Base-by-base conservation (phyloP, 176 grass and related monocot species). In the Secale cereale region DNA sequence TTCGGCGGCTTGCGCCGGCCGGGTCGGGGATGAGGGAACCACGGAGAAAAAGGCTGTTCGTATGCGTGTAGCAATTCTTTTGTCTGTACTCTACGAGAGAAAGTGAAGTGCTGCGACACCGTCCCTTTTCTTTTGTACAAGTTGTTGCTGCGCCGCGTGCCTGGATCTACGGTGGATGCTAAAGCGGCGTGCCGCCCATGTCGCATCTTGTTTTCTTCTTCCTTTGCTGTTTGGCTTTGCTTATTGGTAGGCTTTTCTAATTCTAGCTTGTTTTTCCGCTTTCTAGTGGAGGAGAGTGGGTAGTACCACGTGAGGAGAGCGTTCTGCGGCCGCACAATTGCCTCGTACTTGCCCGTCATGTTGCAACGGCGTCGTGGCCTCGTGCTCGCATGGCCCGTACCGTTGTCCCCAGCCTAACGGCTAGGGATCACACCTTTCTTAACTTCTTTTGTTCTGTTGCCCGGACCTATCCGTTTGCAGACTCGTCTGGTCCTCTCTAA, bases 1-100 rank as follows among this genome's bases (percentile, higher is more conserved):
- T 15, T 80, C 74, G 89, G 41, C 68, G 8, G 25, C 26, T 10
- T 59, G 74, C 74, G 79, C 36, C 74, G 66, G 79, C 19, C 28
- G 59, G 76, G 76, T 90, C 89, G 89, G 83, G 9, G 28, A 65
- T 70, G 10, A 41, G 89, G 70, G 81, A 81, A 85, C 85, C 85
- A 69, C 14, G 20, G 22, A 25, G 28, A 33, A 86, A 86, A 59
- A 31, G 74, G 32, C 17, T 26, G 45, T 10, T 32, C 15, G 8
- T 25, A 14, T 20, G 72, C 14, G 82, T 66, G 72, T 79, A 54
- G 82, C 79, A 80, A 85, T 85, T 85, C 85, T 87, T 84, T 76
- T 85, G 89, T 91, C 89, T 71, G 72, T 72, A 54, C 26, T 71
- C 64, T 72, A 54, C 26, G 52, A 87, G 61, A 87, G 30, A 45